Percentiles rank a stretch among this genome's conserved stretches.
These are phyloP conservation scores for Leonotis leonurus DNA, from an alignment of 257 asterid species.

Conservation along the genomic window DNA sequence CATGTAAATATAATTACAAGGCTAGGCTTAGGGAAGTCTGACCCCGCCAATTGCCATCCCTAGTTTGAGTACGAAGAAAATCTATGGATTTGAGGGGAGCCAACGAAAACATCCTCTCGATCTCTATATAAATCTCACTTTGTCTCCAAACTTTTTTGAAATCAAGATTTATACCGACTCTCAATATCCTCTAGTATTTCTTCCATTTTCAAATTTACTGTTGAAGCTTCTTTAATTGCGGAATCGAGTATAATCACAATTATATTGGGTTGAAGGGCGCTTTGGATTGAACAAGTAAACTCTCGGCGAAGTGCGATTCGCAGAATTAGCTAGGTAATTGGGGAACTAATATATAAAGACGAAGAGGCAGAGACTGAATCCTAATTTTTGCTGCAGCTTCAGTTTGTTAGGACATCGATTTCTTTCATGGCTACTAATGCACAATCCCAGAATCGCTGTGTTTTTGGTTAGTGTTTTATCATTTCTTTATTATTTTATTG, in stretches of 20 bases:
- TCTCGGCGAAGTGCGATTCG: not conserved
- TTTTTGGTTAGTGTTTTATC: constrained; percentile 52
- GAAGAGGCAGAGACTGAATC: constrained; percentile 32
- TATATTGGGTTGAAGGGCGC: not conserved
- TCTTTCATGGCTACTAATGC: constrained; percentile 38
- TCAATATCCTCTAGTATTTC: no score
- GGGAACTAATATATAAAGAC: not conserved
- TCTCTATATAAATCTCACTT: not conserved
- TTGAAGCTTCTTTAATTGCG: no score
- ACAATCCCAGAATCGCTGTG: constrained; percentile 82
- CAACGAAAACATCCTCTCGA: not conserved
- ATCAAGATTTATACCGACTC: not conserved
- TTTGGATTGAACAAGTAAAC: not conserved
- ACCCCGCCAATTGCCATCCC: no score
- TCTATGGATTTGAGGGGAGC: constrained; percentile 18
- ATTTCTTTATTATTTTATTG: not conserved
- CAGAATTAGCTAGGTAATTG: not conserved
- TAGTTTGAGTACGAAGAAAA: not conserved
- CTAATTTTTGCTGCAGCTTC: constrained; percentile 18
- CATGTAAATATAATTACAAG: no score
- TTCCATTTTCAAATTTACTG: no score
- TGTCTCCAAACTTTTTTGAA: not conserved
- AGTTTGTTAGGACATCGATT: constrained; percentile 20
- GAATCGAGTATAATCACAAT: no score
- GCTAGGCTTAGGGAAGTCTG: no score